Evolutionary conservation across 768 basidiomycete genomes (phyloP), one percentile per base, ranked within the genome.

Genomic region (Lentinus tigrinus): DNA sequence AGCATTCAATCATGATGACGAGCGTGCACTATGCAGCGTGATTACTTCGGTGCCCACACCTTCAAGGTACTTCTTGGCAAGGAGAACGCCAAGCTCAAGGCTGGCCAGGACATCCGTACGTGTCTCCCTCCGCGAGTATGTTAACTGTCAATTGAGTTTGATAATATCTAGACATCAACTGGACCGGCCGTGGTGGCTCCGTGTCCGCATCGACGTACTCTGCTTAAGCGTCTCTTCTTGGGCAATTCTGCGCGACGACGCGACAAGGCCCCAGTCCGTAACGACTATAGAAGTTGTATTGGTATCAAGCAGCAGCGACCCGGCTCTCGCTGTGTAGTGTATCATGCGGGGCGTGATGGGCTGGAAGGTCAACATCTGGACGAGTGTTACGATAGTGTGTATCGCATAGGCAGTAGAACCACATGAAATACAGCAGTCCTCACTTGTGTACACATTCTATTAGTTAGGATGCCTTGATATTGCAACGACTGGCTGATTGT

Each of bases 31-130:
- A 44, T 27, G 7, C 56, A 90, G 88, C 93, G 96, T 73, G 96
- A 99, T 72, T 99, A 95, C 85, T 99, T 99, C 73, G 96, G 97
- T 75, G 93, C 95, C 43, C 96, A 98, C 81, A 98, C 96, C 54
- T 98, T 97, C 93, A 84, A 87, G 53, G 94, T 98, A 57, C 79
- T 93, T 37, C 88, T 94, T 54, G 94, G 95, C 53, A 90, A 91
- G 77, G 95, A 94, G 77, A 96, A 92, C 74, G 81, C 80, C 49
- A 86, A 77, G 70, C 87, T 96, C 76, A 84, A 85, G 76, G 68
- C 83, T 57, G 89, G 85, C 71, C 77, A 91, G 75, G 92, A 96
- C 72, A 94, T 98, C 73, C 92, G 91, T 93, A 72, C 68, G 92
- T 85, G 21, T 2, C 34, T 19, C 40, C 31, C 36, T 63, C 21